Percentiles rank a stretch among this genome's conserved stretches.
These are phyloP conservation scores for Cladosporium sp. DNA, from an alignment of 2,329 filamentous ascomycete species.

Conservation along the genomic window DNA sequence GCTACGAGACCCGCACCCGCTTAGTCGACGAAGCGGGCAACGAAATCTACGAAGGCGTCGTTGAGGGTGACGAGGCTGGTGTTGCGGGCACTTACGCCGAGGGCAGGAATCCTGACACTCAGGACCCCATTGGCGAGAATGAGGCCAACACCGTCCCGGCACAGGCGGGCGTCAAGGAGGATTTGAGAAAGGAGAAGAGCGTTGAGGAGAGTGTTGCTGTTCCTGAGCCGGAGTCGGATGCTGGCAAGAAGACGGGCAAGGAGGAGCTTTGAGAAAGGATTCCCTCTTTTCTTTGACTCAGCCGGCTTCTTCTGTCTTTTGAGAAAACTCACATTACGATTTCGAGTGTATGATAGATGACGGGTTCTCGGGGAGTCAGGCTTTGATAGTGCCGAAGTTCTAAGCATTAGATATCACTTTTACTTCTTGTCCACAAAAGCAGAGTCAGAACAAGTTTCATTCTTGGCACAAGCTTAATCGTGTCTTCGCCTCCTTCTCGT, in stretches of 20 bases:
- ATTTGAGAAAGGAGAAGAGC: constrained; percentile 43
- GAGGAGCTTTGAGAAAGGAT: constrained; percentile 17
- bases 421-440: too few species aligned
- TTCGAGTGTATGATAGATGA: too few species aligned
- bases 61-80: constrained; percentile 27
- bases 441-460: too few species aligned
- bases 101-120: constrained; percentile 55
- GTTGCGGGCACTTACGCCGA: constrained; percentile 49
- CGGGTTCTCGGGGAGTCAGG: too few species aligned
- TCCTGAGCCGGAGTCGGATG: constrained; percentile 19
- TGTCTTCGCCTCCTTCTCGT: too few species aligned
- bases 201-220: constrained; percentile 27
- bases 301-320: background rate
- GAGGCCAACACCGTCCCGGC: constrained; percentile 38
- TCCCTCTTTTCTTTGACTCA: background rate
- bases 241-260: constrained; percentile 13
- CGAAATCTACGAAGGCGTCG: constrained; percentile 53
- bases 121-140: constrained; percentile 33
- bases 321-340: too few species aligned
- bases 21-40: constrained; percentile 76
- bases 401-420: too few species aligned
- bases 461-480: too few species aligned
- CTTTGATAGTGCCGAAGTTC: too few species aligned
- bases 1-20: constrained; percentile 90
- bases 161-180: constrained; percentile 35